Conservation (phyloP, 208 protist genomes). For the Crithidia brevicula region DNA sequence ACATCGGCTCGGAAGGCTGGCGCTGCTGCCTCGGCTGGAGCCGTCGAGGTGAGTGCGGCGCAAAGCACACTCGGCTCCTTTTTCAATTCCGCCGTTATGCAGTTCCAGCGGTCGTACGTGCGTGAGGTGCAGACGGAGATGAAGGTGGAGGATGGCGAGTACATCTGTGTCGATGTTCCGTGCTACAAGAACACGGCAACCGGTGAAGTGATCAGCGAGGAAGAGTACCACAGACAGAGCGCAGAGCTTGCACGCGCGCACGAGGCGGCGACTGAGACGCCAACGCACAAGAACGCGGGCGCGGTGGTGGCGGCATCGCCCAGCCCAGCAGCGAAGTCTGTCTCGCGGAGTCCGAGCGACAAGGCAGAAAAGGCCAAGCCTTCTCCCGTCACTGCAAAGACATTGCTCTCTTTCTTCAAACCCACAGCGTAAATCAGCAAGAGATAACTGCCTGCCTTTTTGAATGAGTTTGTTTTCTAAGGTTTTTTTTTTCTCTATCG, state of each 20-base stretch:
- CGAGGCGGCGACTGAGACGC: neutral
- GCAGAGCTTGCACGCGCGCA: slow-evolving; percentile 32
- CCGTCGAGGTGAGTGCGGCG: slow-evolving; percentile 1
- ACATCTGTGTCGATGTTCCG: slow-evolving; percentile 65
- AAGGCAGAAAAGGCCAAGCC: slow-evolving; percentile 19
- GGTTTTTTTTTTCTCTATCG: neutral
- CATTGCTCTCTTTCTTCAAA: slow-evolving; percentile 56
- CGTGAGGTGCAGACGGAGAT: slow-evolving; percentile 68
- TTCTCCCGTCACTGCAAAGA: slow-evolving; percentile 20
- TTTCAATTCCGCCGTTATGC: slow-evolving; percentile 63
- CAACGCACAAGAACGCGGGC: neutral
- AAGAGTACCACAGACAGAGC: slow-evolving; percentile 57
- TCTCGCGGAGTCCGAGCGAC: neutral
- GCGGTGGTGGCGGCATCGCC: neutral
- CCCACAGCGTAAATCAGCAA: neutral
- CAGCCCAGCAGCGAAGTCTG: slow-evolving; percentile 9
- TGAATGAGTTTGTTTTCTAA: neutral
- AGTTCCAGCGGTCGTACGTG: slow-evolving; percentile 70
- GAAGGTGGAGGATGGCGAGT: slow-evolving; percentile 64
- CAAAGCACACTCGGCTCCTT: slow-evolving; percentile 58
- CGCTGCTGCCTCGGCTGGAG: neutral
- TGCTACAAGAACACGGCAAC: slow-evolving; percentile 49
- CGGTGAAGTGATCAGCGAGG: slow-evolving; percentile 64
- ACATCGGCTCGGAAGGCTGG: neutral
- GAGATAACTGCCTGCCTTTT: neutral